These are phyloP conservation scores for Aegilops umbellulata DNA, from an alignment of 176 grass and related monocot species.

Conservation along the genomic window DNA sequence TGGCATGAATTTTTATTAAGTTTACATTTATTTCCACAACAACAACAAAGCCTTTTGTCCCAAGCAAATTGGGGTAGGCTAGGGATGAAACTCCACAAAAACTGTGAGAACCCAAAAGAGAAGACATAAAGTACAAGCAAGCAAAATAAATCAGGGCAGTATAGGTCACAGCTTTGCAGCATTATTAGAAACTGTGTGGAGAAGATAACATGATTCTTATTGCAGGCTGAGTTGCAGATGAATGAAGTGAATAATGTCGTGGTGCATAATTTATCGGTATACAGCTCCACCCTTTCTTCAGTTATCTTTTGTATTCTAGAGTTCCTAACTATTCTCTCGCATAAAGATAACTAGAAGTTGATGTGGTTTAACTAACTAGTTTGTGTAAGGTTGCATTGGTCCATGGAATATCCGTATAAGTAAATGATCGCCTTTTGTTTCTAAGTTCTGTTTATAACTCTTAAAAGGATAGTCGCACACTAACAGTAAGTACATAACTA, in stretches of 20 bases:
- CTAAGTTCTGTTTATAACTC: slow-evolving; percentile 1
- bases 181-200: slow-evolving; percentile 17
- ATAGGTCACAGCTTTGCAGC: background rate
- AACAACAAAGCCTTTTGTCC: no score
- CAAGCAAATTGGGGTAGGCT: no score
- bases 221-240: slow-evolving; percentile 98
- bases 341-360: background rate
- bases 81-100: no score
- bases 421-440: background rate
- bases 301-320: slow-evolving; percentile 11
- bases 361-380: slow-evolving; percentile 23
- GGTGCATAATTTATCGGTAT: slow-evolving; percentile 97
- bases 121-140: no score
- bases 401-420: background rate
- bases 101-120: no score
- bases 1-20: background rate
- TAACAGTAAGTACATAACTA: slow-evolving; percentile 2
- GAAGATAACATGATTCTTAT: slow-evolving; percentile 32
- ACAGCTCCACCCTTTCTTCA: background rate
- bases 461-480: slow-evolving; percentile 8
- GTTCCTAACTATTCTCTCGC: background rate
- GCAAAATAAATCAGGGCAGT: background rate
- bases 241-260: slow-evolving; percentile 97
- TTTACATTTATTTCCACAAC: background rate
- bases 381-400: slow-evolving; percentile 15